phyloP scores from a whole-genome alignment of 1,284 basidiomycete genomes.

The Malassezia restricta region DNA sequence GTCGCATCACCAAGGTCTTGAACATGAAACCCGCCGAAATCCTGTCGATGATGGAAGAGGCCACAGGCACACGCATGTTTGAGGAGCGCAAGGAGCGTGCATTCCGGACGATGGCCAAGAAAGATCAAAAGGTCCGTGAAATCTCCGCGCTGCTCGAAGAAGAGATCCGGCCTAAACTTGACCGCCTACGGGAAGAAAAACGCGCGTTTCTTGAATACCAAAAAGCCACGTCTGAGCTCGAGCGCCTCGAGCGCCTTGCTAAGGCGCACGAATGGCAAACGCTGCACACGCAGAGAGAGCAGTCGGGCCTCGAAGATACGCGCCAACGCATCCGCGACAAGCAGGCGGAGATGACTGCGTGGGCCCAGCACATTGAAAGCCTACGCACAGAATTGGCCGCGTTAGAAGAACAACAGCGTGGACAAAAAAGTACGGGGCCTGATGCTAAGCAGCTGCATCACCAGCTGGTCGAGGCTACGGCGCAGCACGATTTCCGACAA shows the following conservation, averaged over 20 bases:
- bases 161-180: conserved; percentile 88
- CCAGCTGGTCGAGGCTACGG: conserved; percentile 70
- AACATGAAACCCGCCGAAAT: conserved; percentile 99
- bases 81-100: conserved; percentile 98
- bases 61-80: conserved; percentile 96
- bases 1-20: conserved; percentile 62
- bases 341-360: conserved; percentile 44
- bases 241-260: conserved; percentile 70
- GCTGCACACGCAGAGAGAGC: conserved; percentile 42
- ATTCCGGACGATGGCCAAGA: conserved; percentile 89
- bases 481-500: conserved; percentile 73
- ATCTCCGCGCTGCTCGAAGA: conserved; percentile 57
- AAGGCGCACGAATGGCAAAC: conserved; percentile 77
- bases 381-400: conserved; percentile 51
- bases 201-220: conserved; percentile 80
- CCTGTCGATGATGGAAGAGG: conserved; percentile 96
- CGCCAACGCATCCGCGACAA: conserved; percentile 36
- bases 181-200: conserved; percentile 81
- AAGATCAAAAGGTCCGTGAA: conserved; percentile 90
- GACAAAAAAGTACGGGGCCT: conserved; percentile 49
- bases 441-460: conserved; percentile 68
- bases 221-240: conserved; percentile 75
- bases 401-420: conserved; percentile 50
- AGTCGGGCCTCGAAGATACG: conserved; percentile 44
- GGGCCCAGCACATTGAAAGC: conserved; percentile 39